phyloP scores from a whole-genome alignment of 192 early-diverging fungal genomes.

The Coemansia javaensis region DNA sequence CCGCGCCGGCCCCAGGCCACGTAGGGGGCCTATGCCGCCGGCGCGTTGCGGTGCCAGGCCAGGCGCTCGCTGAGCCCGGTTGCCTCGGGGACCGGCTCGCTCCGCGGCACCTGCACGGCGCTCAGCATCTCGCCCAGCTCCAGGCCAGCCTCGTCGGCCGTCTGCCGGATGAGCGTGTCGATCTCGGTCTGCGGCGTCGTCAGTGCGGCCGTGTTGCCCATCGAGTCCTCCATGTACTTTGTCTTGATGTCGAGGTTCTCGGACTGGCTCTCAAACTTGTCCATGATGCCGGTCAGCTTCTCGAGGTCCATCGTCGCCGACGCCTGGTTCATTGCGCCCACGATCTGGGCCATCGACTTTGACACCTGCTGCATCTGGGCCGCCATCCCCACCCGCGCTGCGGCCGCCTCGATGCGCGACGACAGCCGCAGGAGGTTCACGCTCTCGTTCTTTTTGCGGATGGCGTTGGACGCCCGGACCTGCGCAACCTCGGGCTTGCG shows the following conservation, averaged over 20 bases:
- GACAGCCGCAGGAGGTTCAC: conserved; percentile 83
- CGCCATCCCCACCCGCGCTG: conserved; percentile 87
- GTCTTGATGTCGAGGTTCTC: conserved; percentile 98
- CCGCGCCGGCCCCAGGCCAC: too few species aligned
- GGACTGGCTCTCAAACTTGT: conserved; percentile 94
- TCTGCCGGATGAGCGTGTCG: conserved; percentile 90
- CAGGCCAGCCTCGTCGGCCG: conserved; percentile 93
- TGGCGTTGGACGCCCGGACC: conserved; percentile 92
- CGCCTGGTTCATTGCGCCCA: conserved; percentile 91
- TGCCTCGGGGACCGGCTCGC: conserved; percentile 54
- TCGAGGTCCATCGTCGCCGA: conserved; percentile 96
- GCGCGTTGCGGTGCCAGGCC: conserved; percentile 60
- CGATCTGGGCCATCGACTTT: conserved; percentile 78
- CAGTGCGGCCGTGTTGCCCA: conserved; percentile 81
- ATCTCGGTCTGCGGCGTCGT: conserved; percentile 88
- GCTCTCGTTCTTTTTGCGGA: conserved; percentile 94
- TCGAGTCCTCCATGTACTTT: conserved; percentile 91
- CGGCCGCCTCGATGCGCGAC: conserved; percentile 89
- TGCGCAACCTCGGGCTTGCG: conserved; percentile 90
- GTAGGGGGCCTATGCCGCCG: too few species aligned
- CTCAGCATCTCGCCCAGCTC: conserved; percentile 63
- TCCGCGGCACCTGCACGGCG: conserved; percentile 42
- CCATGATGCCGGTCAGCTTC: conserved; percentile 97
- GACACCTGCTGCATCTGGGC: conserved; percentile 88
- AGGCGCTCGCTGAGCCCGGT: conserved; percentile 59